phyloP scores from a whole-genome alignment of 257 asterid species.

The Solanum rostratum region DNA sequence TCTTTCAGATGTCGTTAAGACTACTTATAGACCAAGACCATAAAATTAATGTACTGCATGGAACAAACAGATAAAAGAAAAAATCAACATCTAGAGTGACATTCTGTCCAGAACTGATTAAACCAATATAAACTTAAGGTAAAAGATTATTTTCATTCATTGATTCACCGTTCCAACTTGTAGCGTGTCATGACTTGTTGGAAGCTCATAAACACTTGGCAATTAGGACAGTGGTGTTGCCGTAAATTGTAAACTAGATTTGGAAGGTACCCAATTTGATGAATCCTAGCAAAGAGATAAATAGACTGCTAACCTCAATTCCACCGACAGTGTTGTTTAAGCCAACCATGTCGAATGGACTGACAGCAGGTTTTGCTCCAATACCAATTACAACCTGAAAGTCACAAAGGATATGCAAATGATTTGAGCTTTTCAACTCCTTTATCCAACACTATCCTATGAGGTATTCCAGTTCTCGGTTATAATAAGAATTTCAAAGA shows the following conservation, averaged over 20 bases:
- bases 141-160: background rate
- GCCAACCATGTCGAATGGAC: conserved; percentile 76
- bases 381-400: conserved; percentile 82
- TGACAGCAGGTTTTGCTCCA: conserved; percentile 85
- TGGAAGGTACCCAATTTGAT: background rate
- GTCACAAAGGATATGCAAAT: background rate
- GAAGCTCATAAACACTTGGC: background rate
- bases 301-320: conserved; percentile 43
- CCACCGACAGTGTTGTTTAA: conserved; percentile 71
- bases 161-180: background rate
- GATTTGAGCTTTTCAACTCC: background rate
- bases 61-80: background rate
- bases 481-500: background rate
- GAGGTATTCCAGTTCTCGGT: background rate
- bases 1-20: background rate
- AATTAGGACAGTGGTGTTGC: background rate
- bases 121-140: background rate
- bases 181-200: background rate
- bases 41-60: background rate
- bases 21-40: background rate
- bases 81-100: background rate
- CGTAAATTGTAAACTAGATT: background rate
- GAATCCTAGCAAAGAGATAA: background rate
- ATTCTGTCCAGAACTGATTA: background rate
- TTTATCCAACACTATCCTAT: background rate